Evolutionary conservation across 345 rosid genomes (phyloP).

Genomic region (Schrenkiella parvula): DNA sequence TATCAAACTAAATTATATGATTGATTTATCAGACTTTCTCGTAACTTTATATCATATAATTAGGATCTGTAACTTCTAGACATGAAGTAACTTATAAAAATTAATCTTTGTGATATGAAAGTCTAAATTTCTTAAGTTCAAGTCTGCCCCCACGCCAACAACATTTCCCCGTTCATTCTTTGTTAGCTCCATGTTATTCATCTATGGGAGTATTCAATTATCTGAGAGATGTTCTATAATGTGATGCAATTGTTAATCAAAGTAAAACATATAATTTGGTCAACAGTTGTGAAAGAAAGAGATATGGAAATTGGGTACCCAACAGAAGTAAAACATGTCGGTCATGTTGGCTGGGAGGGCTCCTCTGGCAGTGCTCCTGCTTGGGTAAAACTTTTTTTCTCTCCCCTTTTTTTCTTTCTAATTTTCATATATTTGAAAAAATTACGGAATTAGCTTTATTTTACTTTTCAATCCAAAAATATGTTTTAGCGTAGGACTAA

Average conservation of each 20-base stretch:
- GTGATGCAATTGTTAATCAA: not conserved
- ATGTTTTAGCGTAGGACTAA: no score
- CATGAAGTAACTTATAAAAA: not conserved
- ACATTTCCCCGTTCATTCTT: not conserved
- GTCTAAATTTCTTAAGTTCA: not conserved
- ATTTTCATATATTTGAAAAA: no score
- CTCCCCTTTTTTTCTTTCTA: not conserved
- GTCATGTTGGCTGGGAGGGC: constrained; percentile 85
- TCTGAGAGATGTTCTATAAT: not conserved
- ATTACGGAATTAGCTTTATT: no score
- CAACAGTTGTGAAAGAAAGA: constrained; percentile 64
- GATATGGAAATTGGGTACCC: constrained; percentile 78
- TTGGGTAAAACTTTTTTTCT: constrained; percentile 56
- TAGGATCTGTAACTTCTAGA: not conserved
- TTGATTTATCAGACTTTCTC: not conserved
- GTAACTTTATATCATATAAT: not conserved
- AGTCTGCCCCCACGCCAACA: not conserved
- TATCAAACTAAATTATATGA: not conserved
- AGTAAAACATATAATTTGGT: not conserved
- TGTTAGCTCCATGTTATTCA: constrained; percentile 6
- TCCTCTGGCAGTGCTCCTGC: constrained; percentile 67
- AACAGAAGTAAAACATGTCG: constrained; percentile 89
- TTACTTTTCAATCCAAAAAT: not conserved
- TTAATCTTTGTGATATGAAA: not conserved
- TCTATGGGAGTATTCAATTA: not conserved